Conservation (phyloP, 2,329 filamentous ascomycete genomes). For the Aspergillus fumigatus region DNA sequence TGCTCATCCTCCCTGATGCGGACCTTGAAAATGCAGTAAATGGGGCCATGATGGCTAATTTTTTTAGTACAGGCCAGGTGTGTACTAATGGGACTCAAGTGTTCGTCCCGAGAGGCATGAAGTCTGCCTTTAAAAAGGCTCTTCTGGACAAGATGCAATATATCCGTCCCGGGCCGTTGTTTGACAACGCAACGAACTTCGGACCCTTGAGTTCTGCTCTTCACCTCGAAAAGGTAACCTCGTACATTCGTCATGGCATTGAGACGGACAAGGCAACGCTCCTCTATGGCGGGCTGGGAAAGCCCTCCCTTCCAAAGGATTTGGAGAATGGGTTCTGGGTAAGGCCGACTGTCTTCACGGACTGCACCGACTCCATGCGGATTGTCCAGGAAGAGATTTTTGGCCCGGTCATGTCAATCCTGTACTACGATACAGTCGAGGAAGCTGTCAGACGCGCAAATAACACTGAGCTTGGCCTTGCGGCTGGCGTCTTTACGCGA, state of each 20-base stretch:
- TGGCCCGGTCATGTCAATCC: constrained; percentile 77
- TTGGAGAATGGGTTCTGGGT: constrained; percentile 73
- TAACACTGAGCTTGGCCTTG: constrained; percentile 70
- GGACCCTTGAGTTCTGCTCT: constrained; percentile 72
- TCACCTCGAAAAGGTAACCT: constrained; percentile 73
- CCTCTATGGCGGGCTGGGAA: constrained; percentile 65
- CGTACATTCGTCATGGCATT: constrained; percentile 72
- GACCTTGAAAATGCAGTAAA: constrained; percentile 77
- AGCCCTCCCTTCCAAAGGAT: constrained; percentile 50
- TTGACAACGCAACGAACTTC: constrained; percentile 71
- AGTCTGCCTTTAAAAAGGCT: constrained; percentile 62
- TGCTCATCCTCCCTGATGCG: constrained; percentile 75
- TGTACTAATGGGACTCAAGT: constrained; percentile 91
- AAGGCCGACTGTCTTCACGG: constrained; percentile 75
- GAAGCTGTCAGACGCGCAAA: constrained; percentile 72
- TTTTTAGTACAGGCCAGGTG: constrained; percentile 85
- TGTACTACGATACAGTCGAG: constrained; percentile 66
- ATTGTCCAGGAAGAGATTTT: constrained; percentile 83
- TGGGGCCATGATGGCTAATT: constrained; percentile 89
- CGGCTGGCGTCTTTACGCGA: constrained; percentile 76
- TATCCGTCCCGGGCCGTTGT: constrained; percentile 68
- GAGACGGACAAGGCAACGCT: constrained; percentile 68
- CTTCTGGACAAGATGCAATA: constrained; percentile 66
- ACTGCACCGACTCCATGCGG: constrained; percentile 78
- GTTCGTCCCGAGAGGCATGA: constrained; percentile 66